A percentile compares a stretch with the other conserved stretches of the same genome.
Conservation (phyloP, 2,329 filamentous ascomycete species). For the Conoideocrella luteorostrata region DNA sequence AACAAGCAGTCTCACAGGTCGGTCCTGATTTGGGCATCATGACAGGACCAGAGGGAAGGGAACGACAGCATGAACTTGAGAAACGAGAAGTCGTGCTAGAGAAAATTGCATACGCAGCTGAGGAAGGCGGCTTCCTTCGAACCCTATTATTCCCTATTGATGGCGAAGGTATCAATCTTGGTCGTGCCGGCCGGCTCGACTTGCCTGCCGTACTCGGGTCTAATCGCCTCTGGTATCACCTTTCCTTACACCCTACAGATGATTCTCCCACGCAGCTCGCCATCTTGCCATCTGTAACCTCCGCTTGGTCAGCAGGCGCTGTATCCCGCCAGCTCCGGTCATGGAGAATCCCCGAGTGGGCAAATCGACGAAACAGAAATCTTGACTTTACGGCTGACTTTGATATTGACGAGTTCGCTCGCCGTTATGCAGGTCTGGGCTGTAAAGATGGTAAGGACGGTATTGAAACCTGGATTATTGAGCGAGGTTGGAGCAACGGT, state of each 20-base stretch:
- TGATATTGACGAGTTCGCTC: conserved; percentile 84
- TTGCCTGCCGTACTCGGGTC: conserved; percentile 67
- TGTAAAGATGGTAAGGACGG: conserved; percentile 88
- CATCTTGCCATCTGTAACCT: conserved; percentile 64
- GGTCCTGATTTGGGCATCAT: conserved; percentile 74
- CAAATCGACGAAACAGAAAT: conserved; percentile 82
- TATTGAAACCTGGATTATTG: conserved; percentile 88
- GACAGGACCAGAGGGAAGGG: conserved; percentile 58
- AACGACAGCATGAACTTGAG: conserved; percentile 73
- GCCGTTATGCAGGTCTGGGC: conserved; percentile 74
- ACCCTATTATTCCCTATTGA: conserved; percentile 73
- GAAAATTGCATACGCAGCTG: conserved; percentile 75
- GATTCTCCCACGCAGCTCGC: conserved; percentile 70
- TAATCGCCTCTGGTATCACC: conserved; percentile 91
- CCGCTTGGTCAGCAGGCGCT: conserved; percentile 85
- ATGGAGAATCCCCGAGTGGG: conserved; percentile 95
- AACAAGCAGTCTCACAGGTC: conserved; percentile 68
- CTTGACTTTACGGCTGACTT: conserved; percentile 97
- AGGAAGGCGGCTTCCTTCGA: conserved; percentile 76
- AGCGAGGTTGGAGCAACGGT: conserved; percentile 96
- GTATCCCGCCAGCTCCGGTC: conserved; percentile 88
- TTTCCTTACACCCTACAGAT: conserved; percentile 87
- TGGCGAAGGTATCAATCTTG: conserved; percentile 73
- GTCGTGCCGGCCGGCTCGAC: conserved; percentile 72
- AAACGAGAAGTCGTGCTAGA: conserved; percentile 78